phyloP scores from a whole-genome alignment of 352 stramenopile species.

The Blastocystis sp. region DNA sequence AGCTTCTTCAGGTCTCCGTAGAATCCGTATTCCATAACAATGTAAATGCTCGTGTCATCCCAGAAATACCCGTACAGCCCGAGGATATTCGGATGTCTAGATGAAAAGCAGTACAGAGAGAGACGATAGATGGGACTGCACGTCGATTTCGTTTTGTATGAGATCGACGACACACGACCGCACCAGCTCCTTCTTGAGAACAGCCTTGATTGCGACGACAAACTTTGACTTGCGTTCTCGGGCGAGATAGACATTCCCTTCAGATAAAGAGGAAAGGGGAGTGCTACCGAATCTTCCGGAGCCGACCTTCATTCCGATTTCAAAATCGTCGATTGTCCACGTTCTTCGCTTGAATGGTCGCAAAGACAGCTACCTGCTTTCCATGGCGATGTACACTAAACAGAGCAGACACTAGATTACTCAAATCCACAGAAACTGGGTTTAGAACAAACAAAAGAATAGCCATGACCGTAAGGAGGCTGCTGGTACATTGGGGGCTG shows the following conservation, averaged over 20 bases:
- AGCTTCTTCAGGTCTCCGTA: conserved; percentile 47
- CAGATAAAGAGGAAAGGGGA: not conserved
- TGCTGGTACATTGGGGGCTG: not conserved
- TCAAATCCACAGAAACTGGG: too few relatives aligned
- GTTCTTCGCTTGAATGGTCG: not conserved
- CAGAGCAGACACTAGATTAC: not conserved
- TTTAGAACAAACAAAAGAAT: too few relatives aligned
- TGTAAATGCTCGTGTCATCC: conserved; percentile 9
- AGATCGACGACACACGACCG: conserved; percentile 4
- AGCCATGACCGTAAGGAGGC: not conserved
- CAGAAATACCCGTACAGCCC: conserved; percentile 52
- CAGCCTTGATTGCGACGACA: conserved; percentile 42
- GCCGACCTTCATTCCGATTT: conserved; percentile 8
- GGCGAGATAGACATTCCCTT: conserved; percentile 43
- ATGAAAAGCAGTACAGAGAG: not conserved
- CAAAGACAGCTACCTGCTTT: not conserved
- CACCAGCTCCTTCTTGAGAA: not conserved
- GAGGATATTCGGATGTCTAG: conserved; percentile 30
- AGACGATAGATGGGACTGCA: conserved; percentile 38
- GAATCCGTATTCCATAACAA: conserved; percentile 39
- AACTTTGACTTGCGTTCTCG: not conserved
- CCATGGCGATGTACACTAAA: not conserved
- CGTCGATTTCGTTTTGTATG: conserved; percentile 36
- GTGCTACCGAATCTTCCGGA: conserved; percentile 15
- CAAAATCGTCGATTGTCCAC: conserved; percentile 59